Evolutionary conservation across 345 rosid species (phyloP).

Genomic region (Eucalyptus sp.): DNA sequence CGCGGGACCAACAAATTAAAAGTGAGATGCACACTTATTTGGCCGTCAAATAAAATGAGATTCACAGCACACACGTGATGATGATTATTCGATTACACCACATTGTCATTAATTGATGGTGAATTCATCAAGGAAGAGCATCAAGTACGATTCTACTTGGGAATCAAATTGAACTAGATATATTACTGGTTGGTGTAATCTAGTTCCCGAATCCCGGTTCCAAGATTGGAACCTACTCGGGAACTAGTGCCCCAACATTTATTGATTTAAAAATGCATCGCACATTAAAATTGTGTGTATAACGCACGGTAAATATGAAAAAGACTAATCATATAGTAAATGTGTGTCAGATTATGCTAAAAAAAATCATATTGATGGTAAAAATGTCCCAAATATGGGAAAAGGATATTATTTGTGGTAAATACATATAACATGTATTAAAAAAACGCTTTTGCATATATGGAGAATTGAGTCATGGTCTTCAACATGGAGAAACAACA

Average conservation of each 20-base stretch:
- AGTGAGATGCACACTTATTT: background rate
- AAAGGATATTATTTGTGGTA: background rate
- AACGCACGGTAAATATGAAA: rapidly evolving
- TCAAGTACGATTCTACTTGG: background rate
- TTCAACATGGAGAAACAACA: background rate
- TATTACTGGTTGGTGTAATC: rapidly evolving
- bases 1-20: rapidly evolving
- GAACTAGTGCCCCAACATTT: rapidly evolving
- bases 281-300: no score
- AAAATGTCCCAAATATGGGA: background rate
- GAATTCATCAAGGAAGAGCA: rapidly evolving
- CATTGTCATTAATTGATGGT: rapidly evolving
- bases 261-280: background rate
- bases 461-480: background rate
- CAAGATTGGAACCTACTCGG: rapidly evolving
- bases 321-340: background rate
- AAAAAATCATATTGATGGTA: background rate
- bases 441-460: background rate
- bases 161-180: rapidly evolving
- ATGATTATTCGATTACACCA: rapidly evolving
- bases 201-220: rapidly evolving
- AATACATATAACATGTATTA: background rate
- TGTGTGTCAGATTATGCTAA: background rate
- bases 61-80: rapidly evolving
- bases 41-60: rapidly evolving